These are phyloP conservation scores for Trichoderma endophyticum DNA, from an alignment of 2,329 filamentous ascomycete genomes.

Conservation along the genomic window DNA sequence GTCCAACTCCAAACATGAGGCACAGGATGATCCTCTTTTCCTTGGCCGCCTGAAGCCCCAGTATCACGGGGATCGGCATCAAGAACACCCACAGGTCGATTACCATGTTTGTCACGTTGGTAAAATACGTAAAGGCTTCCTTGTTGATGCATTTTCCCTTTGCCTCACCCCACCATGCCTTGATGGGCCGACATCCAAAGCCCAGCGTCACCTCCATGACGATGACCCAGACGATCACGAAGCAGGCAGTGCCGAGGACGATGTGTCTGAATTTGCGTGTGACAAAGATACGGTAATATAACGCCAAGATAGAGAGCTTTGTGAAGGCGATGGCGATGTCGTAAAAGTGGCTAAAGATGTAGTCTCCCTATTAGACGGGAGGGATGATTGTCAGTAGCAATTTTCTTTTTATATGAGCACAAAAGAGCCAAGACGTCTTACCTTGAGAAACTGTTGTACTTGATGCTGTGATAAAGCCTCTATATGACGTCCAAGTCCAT, in stretches of 20 bases:
- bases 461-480: constrained; percentile 1
- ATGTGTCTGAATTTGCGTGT: constrained; percentile 11
- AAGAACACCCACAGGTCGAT: constrained; percentile 19
- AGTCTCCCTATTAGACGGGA: constrained; percentile 11
- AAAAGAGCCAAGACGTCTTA: background rate
- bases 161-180: constrained; percentile 15
- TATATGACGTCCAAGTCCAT: constrained; percentile 20
- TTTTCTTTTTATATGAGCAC: background rate
- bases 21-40: constrained; percentile 14
- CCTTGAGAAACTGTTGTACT: constrained; percentile 11
- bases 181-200: constrained; percentile 18
- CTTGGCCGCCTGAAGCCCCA: constrained; percentile 12
- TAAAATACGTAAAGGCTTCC: constrained; percentile 18
- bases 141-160: constrained; percentile 18
- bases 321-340: constrained; percentile 19
- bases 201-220: constrained; percentile 21
- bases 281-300: constrained; percentile 20
- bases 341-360: constrained; percentile 23
- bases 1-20: constrained; percentile 21
- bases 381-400: background rate
- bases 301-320: constrained; percentile 20
- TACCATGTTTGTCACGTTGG: constrained; percentile 18
- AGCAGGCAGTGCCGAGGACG: constrained; percentile 15
- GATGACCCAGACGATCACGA: constrained; percentile 17
- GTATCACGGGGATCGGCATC: constrained; percentile 18